phyloP scores from a whole-genome alignment of 768 basidiomycete genomes.

The Collybiopsis confluens region DNA sequence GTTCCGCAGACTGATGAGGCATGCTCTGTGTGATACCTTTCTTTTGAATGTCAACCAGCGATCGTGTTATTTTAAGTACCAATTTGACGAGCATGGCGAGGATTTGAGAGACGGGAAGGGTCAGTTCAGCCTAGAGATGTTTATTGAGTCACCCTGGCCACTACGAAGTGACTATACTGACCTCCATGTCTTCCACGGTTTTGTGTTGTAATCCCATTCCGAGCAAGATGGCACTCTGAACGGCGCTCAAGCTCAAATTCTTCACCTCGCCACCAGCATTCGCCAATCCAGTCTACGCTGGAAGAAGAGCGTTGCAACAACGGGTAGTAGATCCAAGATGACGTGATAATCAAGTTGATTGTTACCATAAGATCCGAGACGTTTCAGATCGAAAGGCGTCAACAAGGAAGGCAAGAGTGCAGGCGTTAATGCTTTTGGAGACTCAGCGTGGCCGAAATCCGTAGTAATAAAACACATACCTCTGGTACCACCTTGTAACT shows the following conservation, averaged over 20 bases:
- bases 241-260: slow-evolving; percentile 70
- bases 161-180: slow-evolving; percentile 16
- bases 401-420: slow-evolving; percentile 53
- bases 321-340: slow-evolving; percentile 86
- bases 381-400: slow-evolving; percentile 93
- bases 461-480: slow-evolving; percentile 20
- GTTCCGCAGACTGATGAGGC: slow-evolving; percentile 33
- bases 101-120: slow-evolving; percentile 79
- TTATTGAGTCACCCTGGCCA: neutral
- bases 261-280: slow-evolving; percentile 30
- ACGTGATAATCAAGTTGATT: slow-evolving; percentile 97
- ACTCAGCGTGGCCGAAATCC: neutral
- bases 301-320: slow-evolving; percentile 80
- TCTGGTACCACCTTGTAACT: slow-evolving; percentile 24
- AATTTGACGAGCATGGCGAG: slow-evolving; percentile 91
- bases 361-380: slow-evolving; percentile 92
- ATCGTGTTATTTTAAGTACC: slow-evolving; percentile 77
- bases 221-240: slow-evolving; percentile 88
- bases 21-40: slow-evolving; percentile 66
- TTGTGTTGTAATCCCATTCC: slow-evolving; percentile 90
- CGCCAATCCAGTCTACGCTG: slow-evolving; percentile 46
- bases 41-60: slow-evolving; percentile 75
- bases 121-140: slow-evolving; percentile 62
- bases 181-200: slow-evolving; percentile 85
- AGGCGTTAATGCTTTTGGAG: slow-evolving; percentile 27